Conservation (phyloP, 1,284 basidiomycete genomes). For the Ustilago shanxiensis region DNA sequence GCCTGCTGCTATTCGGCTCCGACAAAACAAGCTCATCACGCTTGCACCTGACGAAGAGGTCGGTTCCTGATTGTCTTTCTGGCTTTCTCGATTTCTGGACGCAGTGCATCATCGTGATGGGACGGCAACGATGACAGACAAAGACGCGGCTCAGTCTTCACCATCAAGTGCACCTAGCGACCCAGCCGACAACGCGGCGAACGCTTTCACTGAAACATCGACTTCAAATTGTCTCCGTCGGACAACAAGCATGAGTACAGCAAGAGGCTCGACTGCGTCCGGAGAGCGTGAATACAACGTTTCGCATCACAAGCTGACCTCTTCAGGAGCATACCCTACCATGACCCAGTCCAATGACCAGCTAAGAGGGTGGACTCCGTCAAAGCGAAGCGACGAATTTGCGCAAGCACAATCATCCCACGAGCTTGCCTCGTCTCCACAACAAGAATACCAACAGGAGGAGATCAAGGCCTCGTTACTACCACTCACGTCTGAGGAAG, state of each 20-base stretch:
- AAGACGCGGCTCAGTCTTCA: not conserved
- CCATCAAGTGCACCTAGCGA: not conserved
- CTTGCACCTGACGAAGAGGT: not conserved
- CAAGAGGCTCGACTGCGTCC: not conserved
- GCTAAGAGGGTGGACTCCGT: not conserved
- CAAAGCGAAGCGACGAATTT: not conserved
- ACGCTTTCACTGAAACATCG: not conserved
- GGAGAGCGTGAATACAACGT: not conserved
- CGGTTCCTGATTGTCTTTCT: not conserved
- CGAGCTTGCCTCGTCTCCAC: not conserved
- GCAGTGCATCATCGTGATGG: not conserved
- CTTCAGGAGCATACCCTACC: not conserved
- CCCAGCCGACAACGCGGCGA: not conserved
- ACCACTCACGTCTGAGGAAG: not conserved
- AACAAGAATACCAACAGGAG: not conserved
- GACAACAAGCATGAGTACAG: not conserved
- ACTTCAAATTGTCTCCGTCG: not conserved
- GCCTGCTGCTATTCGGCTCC: not conserved
- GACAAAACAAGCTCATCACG: not conserved
- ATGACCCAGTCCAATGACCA: not conserved
- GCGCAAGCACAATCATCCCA: not conserved
- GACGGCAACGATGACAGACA: not conserved
- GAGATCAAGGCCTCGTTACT: conserved; percentile 15
- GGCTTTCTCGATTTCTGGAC: not conserved
- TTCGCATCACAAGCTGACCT: not conserved